Percentiles rank a stretch among this genome's conserved stretches.
phyloP scores from a whole-genome alignment of 192 early-diverging fungal species.

The Coemansia sp. region DNA sequence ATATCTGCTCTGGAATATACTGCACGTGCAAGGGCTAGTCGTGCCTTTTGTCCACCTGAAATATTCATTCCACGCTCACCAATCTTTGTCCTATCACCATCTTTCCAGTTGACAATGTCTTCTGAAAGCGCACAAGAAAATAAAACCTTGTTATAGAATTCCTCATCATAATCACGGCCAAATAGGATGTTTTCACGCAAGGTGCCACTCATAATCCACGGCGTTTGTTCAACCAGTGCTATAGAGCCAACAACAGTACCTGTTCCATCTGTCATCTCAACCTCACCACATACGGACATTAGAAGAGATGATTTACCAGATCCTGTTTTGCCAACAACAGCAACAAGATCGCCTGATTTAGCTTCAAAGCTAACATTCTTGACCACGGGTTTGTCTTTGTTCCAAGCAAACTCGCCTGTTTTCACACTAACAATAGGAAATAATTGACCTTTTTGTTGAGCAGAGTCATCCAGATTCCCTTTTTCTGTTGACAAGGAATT shows the following conservation, averaged over 20 bases:
- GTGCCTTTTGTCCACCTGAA: constrained; percentile 82
- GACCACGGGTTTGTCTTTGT: constrained; percentile 4
- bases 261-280: constrained; percentile 53
- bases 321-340: constrained; percentile 81
- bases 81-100: constrained; percentile 46
- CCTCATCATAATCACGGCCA: no score
- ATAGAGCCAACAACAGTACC: constrained; percentile 49
- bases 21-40: constrained; percentile 78
- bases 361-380: constrained; percentile 56
- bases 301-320: constrained; percentile 83
- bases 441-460: background rate
- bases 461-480: background rate
- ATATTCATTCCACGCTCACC: constrained; percentile 56
- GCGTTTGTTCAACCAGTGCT: no score
- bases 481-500: background rate
- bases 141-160: constrained; percentile 56
- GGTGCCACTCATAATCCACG: no score
- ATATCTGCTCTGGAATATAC: constrained; percentile 77
- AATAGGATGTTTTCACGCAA: no score
- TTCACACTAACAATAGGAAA: constrained; percentile 7
- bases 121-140: constrained; percentile 58
- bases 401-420: constrained; percentile 30
- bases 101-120: constrained; percentile 62
- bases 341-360: constrained; percentile 64
- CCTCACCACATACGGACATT: constrained; percentile 72